These are phyloP conservation scores for Syzygium syzygioides DNA, from an alignment of 441 rosid genomes.

Conservation along the genomic window DNA sequence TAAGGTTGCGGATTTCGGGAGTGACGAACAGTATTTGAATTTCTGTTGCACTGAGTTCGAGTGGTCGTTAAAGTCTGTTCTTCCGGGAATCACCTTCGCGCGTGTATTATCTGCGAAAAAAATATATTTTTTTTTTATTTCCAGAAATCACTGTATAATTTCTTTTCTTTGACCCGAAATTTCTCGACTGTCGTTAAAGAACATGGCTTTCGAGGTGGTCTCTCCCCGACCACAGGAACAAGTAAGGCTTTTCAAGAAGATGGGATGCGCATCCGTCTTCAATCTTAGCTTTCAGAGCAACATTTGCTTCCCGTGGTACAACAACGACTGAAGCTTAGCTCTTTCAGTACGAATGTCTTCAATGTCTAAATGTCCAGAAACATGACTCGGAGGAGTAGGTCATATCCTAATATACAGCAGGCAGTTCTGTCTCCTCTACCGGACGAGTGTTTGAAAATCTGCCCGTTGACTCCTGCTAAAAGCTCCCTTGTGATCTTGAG, in stretches of 20 bases:
- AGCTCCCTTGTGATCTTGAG: neutral
- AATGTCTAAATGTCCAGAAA: fast-evolving
- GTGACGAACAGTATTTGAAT: neutral
- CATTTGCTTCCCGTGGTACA: neutral
- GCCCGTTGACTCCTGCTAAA: neutral
- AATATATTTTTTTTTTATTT: too few relatives aligned
- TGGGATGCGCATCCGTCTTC: neutral
- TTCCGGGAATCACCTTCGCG: neutral
- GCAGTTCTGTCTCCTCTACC: neutral
- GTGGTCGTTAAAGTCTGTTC: neutral
- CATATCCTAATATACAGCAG: neutral
- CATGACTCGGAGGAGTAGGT: neutral
- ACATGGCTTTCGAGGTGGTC: neutral
- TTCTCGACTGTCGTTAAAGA: neutral
- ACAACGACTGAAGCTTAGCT: neutral
- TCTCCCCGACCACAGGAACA: neutral
- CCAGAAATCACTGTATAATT: neutral
- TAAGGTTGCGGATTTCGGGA: neutral
- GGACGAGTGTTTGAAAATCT: neutral
- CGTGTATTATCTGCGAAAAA: too few relatives aligned
- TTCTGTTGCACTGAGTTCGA: neutral
- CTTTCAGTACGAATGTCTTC: neutral
- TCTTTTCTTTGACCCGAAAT: neutral
- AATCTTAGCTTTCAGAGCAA: neutral
- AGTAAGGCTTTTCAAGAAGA: neutral